Evolutionary conservation across 2,329 filamentous ascomycete genomes (phyloP).

Genomic region (Biscogniauxia marginata): DNA sequence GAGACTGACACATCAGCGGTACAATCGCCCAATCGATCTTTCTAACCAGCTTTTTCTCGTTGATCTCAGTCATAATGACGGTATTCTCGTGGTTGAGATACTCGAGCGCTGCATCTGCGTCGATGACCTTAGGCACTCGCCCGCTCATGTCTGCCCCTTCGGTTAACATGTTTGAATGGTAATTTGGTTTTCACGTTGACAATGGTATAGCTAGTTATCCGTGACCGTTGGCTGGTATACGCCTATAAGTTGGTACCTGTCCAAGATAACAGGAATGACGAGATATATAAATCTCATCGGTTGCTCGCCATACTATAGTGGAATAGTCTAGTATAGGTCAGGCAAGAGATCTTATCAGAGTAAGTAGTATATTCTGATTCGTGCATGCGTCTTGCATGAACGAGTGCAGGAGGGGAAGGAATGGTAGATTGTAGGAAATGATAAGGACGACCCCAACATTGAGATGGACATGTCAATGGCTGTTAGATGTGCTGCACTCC

Average conservation of each 20-base stretch:
- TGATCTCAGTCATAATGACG: conserved; percentile 19
- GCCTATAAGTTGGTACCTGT: background rate
- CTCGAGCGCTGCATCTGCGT: conserved; percentile 24
- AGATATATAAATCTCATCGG: background rate
- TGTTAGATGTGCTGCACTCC: background rate
- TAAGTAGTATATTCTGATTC: background rate
- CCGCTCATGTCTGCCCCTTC: conserved; percentile 13
- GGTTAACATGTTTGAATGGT: conserved; percentile 8
- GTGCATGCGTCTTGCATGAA: background rate
- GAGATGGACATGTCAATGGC: no score
- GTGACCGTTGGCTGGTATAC: no score
- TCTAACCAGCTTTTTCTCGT: conserved; percentile 26
- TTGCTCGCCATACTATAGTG: background rate
- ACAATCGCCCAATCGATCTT: conserved; percentile 32
- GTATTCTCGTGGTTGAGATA: conserved; percentile 20
- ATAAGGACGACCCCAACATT: background rate
- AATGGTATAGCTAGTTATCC: no score
- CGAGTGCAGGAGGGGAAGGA: background rate
- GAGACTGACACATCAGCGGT: conserved; percentile 29
- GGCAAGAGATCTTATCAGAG: background rate
- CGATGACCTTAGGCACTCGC: conserved; percentile 11
- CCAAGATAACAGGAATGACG: background rate
- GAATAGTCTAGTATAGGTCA: background rate
- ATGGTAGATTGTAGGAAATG: background rate
- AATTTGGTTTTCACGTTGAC: background rate